phyloP scores from a whole-genome alignment of 1,284 basidiomycete species.

The Hypsizygus ulmarius region DNA sequence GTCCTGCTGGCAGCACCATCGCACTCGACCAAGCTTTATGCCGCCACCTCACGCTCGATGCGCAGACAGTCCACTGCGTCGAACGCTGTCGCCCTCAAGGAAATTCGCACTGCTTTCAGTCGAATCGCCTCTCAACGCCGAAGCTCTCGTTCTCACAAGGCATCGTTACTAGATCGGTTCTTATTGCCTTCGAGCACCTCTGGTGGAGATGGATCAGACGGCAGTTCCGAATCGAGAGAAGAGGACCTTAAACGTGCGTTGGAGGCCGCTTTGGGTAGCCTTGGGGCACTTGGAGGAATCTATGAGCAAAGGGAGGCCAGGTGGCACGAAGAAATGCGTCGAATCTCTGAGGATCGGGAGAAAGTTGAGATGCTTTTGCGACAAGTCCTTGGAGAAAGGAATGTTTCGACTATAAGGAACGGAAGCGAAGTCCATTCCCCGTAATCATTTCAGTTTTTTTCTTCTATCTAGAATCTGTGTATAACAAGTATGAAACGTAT shows the following conservation, averaged over 20 bases:
- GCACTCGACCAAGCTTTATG: conserved; percentile 61
- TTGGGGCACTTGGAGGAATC: conserved; percentile 57
- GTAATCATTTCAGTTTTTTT: no score
- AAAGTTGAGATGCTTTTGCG: conserved; percentile 58
- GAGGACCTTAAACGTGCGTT: conserved; percentile 63
- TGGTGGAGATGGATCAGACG: conserved; percentile 54
- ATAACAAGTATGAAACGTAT: no score
- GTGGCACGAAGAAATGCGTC: conserved; percentile 67
- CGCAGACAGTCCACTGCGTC: conserved; percentile 50
- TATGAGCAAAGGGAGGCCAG: conserved; percentile 65
- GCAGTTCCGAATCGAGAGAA: conserved; percentile 50
- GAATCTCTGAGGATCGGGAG: conserved; percentile 64
- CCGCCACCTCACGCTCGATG: conserved; percentile 63
- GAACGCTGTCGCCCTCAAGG: conserved; percentile 47
- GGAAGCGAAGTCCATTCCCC: no score
- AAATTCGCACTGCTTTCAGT: conserved; percentile 54
- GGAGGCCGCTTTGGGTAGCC: conserved; percentile 61
- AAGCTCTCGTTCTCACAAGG: conserved; percentile 44
- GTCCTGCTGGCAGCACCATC: conserved; percentile 70
- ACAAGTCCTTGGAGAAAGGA: conserved; percentile 55
- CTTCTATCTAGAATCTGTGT: no score
- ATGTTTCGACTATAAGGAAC: neutral
- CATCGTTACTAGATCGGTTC: conserved; percentile 59
- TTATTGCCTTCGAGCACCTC: conserved; percentile 40
- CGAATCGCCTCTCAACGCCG: conserved; percentile 58